These are phyloP conservation scores for Barbarea vulgaris DNA, from an alignment of 345 rosid species.

Conservation along the genomic window DNA sequence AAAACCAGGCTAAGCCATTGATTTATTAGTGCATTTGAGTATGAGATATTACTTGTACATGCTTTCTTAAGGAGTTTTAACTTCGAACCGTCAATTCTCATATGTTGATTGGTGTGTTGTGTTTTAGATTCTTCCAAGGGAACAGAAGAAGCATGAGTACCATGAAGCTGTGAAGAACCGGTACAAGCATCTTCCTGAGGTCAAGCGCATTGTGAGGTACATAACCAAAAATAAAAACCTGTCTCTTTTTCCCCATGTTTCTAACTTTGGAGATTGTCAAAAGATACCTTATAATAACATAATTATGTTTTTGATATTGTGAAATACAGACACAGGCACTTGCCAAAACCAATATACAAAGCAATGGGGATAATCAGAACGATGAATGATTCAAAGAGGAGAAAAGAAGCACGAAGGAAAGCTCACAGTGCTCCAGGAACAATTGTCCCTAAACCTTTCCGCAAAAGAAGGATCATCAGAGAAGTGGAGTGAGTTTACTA, in stretches of 20 bases:
- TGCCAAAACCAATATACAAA: slow-evolving; percentile 85
- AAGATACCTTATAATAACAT: neutral
- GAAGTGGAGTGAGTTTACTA: slow-evolving; percentile 62
- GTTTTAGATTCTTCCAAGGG: slow-evolving; percentile 86
- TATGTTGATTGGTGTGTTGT: slow-evolving; percentile 14
- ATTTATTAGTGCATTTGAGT: neutral
- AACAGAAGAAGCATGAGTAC: slow-evolving; percentile 77
- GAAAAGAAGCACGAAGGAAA: slow-evolving; percentile 78
- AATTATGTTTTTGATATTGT: slow-evolving; percentile 28
- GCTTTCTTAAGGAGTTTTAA: neutral
- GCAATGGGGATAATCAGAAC: slow-evolving; percentile 53
- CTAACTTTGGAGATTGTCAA: neutral
- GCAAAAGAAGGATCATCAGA: slow-evolving; percentile 73
- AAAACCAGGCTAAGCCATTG: slow-evolving; percentile 1
- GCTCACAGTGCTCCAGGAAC: slow-evolving; percentile 94
- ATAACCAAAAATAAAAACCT: neutral
- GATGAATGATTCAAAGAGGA: slow-evolving; percentile 64
- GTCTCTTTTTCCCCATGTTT: neutral
- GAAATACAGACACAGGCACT: slow-evolving; percentile 81
- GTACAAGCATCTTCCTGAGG: slow-evolving; percentile 86
- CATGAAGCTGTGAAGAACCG: slow-evolving; percentile 82
- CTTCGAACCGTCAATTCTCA: neutral
- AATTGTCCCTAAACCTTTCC: slow-evolving; percentile 51
- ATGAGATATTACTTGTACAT: neutral
- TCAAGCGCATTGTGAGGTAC: slow-evolving; percentile 87